phyloP scores from a whole-genome alignment of 2,329 filamentous ascomycete species.

The Cytospora leucostoma region DNA sequence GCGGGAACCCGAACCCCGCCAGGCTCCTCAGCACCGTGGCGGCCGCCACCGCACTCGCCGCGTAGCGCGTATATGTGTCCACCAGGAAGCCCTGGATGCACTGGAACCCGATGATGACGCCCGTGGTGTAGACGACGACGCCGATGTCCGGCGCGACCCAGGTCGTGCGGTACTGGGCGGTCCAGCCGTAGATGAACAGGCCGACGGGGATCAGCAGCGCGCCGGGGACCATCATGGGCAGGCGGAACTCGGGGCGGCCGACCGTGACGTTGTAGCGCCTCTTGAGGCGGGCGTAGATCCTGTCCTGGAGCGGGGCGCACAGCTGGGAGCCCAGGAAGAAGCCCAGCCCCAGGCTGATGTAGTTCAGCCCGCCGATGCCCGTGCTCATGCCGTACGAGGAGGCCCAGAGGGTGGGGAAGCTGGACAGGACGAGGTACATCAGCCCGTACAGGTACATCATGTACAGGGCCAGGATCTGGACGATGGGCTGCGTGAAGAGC shows the following conservation, averaged over 20 bases:
- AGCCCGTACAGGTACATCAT: slow-evolving; percentile 56
- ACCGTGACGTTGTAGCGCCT: slow-evolving; percentile 37
- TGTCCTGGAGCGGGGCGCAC: slow-evolving; percentile 48
- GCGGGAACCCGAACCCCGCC: slow-evolving; percentile 52
- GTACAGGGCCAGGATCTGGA: slow-evolving; percentile 53
- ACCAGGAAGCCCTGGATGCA: slow-evolving; percentile 50
- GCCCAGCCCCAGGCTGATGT: slow-evolving; percentile 41
- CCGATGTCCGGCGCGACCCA: slow-evolving; percentile 51
- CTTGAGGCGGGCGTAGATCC: slow-evolving; percentile 47
- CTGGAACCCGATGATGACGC: slow-evolving; percentile 46
- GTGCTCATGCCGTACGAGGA: slow-evolving; percentile 36
- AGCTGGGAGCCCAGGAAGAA: slow-evolving; percentile 42
- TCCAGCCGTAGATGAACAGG: slow-evolving; percentile 50
- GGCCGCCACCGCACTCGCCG: slow-evolving; percentile 48
- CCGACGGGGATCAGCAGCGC: slow-evolving; percentile 48
- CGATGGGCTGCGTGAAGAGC: slow-evolving; percentile 53
- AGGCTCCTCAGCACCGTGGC: slow-evolving; percentile 48
- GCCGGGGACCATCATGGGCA: slow-evolving; percentile 57
- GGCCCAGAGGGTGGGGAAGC: slow-evolving; percentile 50
- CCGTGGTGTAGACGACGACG: slow-evolving; percentile 41
- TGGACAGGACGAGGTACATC: slow-evolving; percentile 53
- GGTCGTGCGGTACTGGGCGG: slow-evolving; percentile 44
- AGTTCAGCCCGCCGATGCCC: slow-evolving; percentile 41
- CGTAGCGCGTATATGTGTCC: slow-evolving; percentile 49
- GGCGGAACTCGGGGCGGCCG: slow-evolving; percentile 46